Evolutionary conservation across 2,329 filamentous ascomycete genomes (phyloP), one percentile per base, ranked within the genome.

Genomic region (Claviceps humidiphila): DNA sequence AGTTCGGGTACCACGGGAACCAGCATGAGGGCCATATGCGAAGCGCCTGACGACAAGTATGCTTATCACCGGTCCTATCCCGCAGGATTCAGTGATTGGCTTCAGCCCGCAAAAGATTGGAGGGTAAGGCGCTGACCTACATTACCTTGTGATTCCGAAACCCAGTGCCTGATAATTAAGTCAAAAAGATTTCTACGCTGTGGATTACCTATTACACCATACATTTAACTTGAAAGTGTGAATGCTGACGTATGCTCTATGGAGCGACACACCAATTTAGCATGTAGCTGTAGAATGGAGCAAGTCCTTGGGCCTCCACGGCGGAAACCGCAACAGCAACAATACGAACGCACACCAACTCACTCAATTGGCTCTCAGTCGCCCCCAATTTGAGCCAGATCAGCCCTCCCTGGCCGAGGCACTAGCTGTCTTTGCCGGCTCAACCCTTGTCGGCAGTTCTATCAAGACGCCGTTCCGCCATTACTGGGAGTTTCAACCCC

Each of bases 371-470:
- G 72, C 78, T 5, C 71, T 78, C 0, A 50, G 51, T 0, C 34
- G 62, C 4, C 63, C 68, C 0, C 50, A 53, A 0, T 71, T 87
- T 0, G 69, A 75, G 38, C 64, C 71, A 0, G 60, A 66, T 0
- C 64, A 83, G 0, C 87, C 87, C 0, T 87, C 82, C 2, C 73
- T 87, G n/a, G 82, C 80, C 0, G 87, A 93, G 64, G 82, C 83
- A 0, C 63, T 93, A 0, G 84, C 86, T 0, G 84, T 88, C 0
- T 74, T 89, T 59, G 76, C 78, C 0, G 79, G 80, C 4, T 82
- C 78, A 39, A 87, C 84, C 0, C 64, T 89, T 0, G 73, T 89
- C 9, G 71, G 82, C 43, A 74, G 78, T 8, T 68, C 80, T 2
- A 66, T 77, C 8, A 73, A 78, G 52, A 69, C 82, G 0, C 81